These are phyloP conservation scores for Syzygium aromaticum DNA, from an alignment of 345 rosid genomes.

Conservation along the genomic window DNA sequence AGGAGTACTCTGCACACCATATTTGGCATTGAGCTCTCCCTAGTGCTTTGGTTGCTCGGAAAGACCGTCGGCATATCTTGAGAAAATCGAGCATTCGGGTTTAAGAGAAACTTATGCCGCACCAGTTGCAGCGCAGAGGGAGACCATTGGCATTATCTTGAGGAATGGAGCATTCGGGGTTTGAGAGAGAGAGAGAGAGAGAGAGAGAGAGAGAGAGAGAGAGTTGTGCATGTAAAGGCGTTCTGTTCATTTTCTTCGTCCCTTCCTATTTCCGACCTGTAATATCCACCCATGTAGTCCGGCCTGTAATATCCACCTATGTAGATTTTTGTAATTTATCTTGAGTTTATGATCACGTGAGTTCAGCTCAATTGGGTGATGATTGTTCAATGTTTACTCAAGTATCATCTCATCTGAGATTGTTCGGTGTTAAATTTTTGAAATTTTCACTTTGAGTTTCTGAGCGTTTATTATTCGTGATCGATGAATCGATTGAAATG, in stretches of 20 bases:
- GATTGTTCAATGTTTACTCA: not conserved
- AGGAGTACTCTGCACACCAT: conserved; percentile 77
- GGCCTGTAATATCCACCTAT: not conserved
- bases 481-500: not conserved
- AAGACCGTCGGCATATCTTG: conserved; percentile 72
- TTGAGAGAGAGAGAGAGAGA: not conserved
- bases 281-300: not conserved
- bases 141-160: conserved; percentile 38
- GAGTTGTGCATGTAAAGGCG: not conserved
- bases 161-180: not conserved
- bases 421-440: not conserved
- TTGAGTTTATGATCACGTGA: not conserved
- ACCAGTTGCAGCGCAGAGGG: not conserved
- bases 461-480: not conserved
- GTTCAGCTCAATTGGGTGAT: not conserved
- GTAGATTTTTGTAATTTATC: not conserved
- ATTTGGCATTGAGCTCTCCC: conserved; percentile 76
- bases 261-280: not conserved
- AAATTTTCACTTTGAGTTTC: not conserved
- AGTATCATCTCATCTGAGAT: not conserved
- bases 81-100: not conserved
- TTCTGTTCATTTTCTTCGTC: not conserved
- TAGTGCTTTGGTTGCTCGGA: conserved; percentile 85
- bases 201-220: not conserved
- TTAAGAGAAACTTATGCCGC: not conserved